These are phyloP conservation scores for Fraxinus quadrangulata DNA, from an alignment of 257 asterid genomes.

Conservation along the genomic window DNA sequence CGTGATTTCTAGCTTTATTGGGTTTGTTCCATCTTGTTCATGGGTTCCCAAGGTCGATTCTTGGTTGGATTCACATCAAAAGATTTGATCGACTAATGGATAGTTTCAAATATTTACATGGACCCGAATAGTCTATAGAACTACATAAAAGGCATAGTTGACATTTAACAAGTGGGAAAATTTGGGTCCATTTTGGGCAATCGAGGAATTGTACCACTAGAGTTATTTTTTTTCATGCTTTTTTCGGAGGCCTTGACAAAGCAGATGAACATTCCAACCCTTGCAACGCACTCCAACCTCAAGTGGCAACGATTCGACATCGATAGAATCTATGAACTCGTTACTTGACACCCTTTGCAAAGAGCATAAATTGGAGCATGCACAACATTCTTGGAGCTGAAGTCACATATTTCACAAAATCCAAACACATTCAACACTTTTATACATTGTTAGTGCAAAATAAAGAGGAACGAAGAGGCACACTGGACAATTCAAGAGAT, in stretches of 20 bases:
- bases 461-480: conserved; percentile 78
- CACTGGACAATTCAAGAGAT: conserved; percentile 93
- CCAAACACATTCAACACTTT: conserved; percentile 72
- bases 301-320: conserved; percentile 40
- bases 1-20: too few species aligned
- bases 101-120: too few species aligned
- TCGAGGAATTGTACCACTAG: too few species aligned
- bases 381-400: conserved; percentile 54
- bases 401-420: conserved; percentile 59
- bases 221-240: too few species aligned
- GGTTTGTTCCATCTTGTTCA: too few species aligned
- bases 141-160: neutral
- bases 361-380: conserved; percentile 62
- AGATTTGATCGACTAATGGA: too few species aligned
- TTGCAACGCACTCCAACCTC: too few species aligned
- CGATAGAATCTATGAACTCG: conserved; percentile 67
- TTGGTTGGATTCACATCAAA: too few species aligned
- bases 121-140: too few species aligned
- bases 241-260: too few species aligned
- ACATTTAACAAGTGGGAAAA: conserved; percentile 58
- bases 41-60: too few species aligned
- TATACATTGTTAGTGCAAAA: conserved; percentile 86
- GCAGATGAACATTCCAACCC: too few species aligned
- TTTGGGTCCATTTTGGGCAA: conserved; percentile 35
- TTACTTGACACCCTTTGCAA: conserved; percentile 81